A percentile compares a stretch with the other conserved stretches of the same genome.
phyloP scores from a whole-genome alignment of 805 yeast genomes.

The Yamadazyma scolyti region DNA sequence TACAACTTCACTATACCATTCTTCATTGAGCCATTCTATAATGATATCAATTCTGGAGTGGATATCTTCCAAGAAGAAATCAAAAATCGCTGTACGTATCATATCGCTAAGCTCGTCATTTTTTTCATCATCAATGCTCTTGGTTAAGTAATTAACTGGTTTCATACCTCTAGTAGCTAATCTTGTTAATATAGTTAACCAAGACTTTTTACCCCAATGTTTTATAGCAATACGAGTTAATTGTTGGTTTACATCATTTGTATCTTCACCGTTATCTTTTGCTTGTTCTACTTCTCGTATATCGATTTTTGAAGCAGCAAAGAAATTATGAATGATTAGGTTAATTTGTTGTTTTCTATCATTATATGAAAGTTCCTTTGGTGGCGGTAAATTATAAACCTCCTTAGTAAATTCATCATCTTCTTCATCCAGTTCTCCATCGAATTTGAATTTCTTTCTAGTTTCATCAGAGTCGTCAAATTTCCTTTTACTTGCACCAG shows the following conservation, averaged over 20 bases:
- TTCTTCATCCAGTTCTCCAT: slow-evolving; percentile 30
- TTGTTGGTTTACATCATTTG: slow-evolving; percentile 31
- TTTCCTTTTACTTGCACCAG: slow-evolving; percentile 4
- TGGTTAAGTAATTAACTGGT: slow-evolving; percentile 5
- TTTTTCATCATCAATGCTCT: slow-evolving; percentile 19
- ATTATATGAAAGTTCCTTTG: slow-evolving; percentile 46
- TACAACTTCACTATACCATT: slow-evolving; percentile 71
- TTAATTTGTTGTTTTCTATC: slow-evolving; percentile 57
- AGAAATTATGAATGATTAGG: slow-evolving; percentile 56
- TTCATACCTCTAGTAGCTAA: slow-evolving; percentile 78
- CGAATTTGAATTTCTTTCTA: slow-evolving; percentile 12
- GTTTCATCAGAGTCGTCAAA: slow-evolving; percentile 4
- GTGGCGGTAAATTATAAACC: slow-evolving; percentile 54
- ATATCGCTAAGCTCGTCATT: slow-evolving; percentile 49
- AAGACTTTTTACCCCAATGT: slow-evolving; percentile 59
- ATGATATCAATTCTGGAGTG: slow-evolving; percentile 68
- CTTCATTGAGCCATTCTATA: slow-evolving; percentile 93
- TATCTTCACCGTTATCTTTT: slow-evolving; percentile 11
- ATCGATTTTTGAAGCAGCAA: slow-evolving; percentile 41
- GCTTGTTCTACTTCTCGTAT: slow-evolving; percentile 14
- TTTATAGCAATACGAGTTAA: slow-evolving; percentile 56
- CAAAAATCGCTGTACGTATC: slow-evolving; percentile 67
- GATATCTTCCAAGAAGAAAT: slow-evolving; percentile 70
- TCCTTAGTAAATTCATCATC: slow-evolving; percentile 17
- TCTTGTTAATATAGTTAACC: slow-evolving; percentile 74